Evolutionary conservation across 108 stramenopile genomes (phyloP), one percentile per base, ranked within the genome.

Genomic region (Pseudonitzschia multistriata): DNA sequence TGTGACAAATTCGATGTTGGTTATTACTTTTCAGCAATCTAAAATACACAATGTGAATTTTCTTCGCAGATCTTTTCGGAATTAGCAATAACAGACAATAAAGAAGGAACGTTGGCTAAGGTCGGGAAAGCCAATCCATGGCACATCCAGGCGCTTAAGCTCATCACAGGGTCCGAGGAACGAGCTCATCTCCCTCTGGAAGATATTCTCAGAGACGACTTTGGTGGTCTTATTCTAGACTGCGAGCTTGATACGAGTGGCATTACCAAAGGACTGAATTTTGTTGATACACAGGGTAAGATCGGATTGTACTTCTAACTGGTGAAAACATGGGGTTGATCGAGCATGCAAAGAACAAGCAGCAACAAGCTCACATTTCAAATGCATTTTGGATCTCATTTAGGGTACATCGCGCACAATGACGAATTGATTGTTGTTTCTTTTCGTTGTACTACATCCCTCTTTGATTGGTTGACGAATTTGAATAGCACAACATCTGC

Each of bases 391-490:
- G 1, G 17, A 13, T 45, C 42, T 45, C 11, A 1, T 17, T 45
- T 10, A 45, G 42, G 42, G 8, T 87, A 80, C 64, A 76, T 87
- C 42, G 85, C 85, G 21, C 85, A 87, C 79, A 82, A 87, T 49
- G 81, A 83, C 65, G 74, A 87, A 21, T 72, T 39, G 2, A 76
- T 87, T 37, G 83, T 87, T 8, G 33, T 87, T 1, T 65, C 81
- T 7, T 87, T 76, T 59, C 73, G 82, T 24, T 81, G 82, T 52
- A 81, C 79, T 11, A 83, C 80, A 54, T 73, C 85, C 3, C 60
- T 60, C n/a, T 79, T 72, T 54, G 82, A 87, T 67, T 87, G 79
- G 82, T 19, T 87, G 63, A 79, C 82, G 0, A 81, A 87, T 59
- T 53, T 87, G 14, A 71, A 72, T 33, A 73, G 67, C 0, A 71